A percentile compares a stretch with the other conserved stretches of the same genome.
These are phyloP conservation scores for Penicillium sclerotiorum DNA, from an alignment of 2,329 filamentous ascomycete genomes.

Conservation along the genomic window DNA sequence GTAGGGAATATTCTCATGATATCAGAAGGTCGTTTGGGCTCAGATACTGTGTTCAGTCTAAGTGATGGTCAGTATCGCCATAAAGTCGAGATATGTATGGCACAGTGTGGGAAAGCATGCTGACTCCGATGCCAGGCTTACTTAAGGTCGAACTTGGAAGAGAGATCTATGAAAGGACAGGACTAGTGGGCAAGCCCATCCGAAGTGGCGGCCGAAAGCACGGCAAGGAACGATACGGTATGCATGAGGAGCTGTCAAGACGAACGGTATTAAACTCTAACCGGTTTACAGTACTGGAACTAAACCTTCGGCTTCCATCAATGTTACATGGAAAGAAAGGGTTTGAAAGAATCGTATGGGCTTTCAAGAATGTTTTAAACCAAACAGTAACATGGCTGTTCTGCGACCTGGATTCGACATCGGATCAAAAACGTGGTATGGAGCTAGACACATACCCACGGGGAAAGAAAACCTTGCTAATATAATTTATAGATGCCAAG, in stretches of 20 bases:
- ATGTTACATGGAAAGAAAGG: constrained; percentile 84
- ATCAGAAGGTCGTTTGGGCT: constrained; percentile 71
- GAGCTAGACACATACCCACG: not conserved
- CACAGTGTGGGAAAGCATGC: not conserved
- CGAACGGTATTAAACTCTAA: too few species aligned
- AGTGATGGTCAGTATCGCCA: constrained; percentile 59
- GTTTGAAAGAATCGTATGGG: constrained; percentile 76
- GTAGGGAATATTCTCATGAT: constrained; percentile 82
- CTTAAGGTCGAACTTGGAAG: constrained; percentile 78
- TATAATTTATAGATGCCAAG: constrained; percentile 24
- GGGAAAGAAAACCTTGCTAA: not conserved
- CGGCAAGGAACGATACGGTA: constrained; percentile 74
- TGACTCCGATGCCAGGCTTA: constrained; percentile 56
- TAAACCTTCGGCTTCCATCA: constrained; percentile 70
- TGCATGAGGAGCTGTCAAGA: too few species aligned
- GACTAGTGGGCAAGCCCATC: constrained; percentile 72
- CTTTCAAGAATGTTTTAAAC: constrained; percentile 75
- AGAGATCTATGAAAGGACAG: constrained; percentile 78
- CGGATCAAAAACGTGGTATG: constrained; percentile 48
- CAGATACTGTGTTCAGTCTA: constrained; percentile 73
- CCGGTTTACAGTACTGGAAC: constrained; percentile 72
- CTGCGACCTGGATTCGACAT: constrained; percentile 55
- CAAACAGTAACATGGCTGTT: constrained; percentile 76
- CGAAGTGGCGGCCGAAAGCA: constrained; percentile 62
- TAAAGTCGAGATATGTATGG: not conserved